Base-by-base conservation (phyloP, 2,329 filamentous ascomycete genomes). In the Epichloe uncinata region DNA sequence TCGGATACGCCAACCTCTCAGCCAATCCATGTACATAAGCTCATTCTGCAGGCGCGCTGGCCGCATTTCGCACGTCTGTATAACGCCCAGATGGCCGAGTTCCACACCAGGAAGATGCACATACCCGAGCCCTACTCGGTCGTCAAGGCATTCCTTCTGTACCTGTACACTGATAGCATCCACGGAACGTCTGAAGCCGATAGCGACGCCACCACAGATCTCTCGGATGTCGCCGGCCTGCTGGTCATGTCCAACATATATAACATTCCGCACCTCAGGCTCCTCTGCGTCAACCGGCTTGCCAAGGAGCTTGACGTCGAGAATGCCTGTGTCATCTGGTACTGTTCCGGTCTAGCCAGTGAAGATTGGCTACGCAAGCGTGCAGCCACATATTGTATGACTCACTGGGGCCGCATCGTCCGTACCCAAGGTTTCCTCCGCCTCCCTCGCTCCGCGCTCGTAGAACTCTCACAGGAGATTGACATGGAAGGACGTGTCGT, bases 221-320 rank as follows among this genome's bases (percentile, higher is more conserved):
- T 96, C 18, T 80, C 83, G 33, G 90, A 96, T 58, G 89, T 97
- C 13, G 91, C 93, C 0, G 91, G 93, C 8, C 81, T 98, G 66
- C 77, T 98, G 3, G 91, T 98, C 55, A 94, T 98, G 87, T 89
- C 89, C 42, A 96, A 97, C 65, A 87, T 97, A 44, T 98, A 98
- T 69, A 91, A 96, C 62, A 94, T 98, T 71, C 90, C 90, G 1
- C 88, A 93, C 57, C 79, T 98, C 22, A 85, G 91, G 18, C 78
- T 95, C 7, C 75, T 97, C 1, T 96, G 91, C 63, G 86, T 97
- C 49, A 91, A 95, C 63, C 81, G 93, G 8, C 76, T 98, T 3
- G 84, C 86, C 50, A 85, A 87, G 54, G 93, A 98, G 62, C 78
- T 98, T 3, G 91, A 97, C 62, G 85, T 97, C 38, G 87, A 95